Percentiles rank a stretch among this genome's conserved stretches.
phyloP scores from a whole-genome alignment of 2,329 filamentous ascomycete genomes.

The Aspergillus costaricaensis region DNA sequence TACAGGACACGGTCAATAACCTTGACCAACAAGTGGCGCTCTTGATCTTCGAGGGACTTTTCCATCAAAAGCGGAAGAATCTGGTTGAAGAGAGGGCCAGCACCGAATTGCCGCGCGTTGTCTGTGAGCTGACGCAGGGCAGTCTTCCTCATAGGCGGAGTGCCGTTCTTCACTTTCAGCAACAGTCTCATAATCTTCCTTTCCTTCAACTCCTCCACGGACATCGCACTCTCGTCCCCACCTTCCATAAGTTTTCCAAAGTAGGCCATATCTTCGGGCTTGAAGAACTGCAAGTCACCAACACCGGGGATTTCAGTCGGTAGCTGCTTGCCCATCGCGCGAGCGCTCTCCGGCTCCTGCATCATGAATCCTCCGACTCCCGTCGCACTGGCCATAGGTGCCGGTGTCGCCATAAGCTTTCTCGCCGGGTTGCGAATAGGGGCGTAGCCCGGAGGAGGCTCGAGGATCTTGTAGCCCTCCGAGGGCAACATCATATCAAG shows the following conservation, averaged over 20 bases:
- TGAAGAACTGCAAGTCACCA: slow-evolving; percentile 96
- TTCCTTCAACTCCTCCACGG: slow-evolving; percentile 94
- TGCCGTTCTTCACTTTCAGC: slow-evolving; percentile 98
- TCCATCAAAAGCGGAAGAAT: slow-evolving; percentile 97
- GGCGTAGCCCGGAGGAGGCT: slow-evolving; percentile 88
- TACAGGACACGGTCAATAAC: slow-evolving; percentile 98
- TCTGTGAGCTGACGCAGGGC: slow-evolving; percentile 95
- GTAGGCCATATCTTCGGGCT: slow-evolving; percentile 97
- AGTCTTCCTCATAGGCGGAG: slow-evolving; percentile 97
- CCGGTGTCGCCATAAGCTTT: slow-evolving; percentile 71
- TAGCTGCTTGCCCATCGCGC: slow-evolving; percentile 82
- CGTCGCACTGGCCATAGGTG: slow-evolving; percentile 61
- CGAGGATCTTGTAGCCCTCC: slow-evolving; percentile 89
- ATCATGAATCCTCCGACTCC: slow-evolving; percentile 85
- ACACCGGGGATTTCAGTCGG: slow-evolving; percentile 95
- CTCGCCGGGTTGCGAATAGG: slow-evolving; percentile 76
- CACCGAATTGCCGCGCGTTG: slow-evolving; percentile 94
- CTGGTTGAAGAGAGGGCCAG: slow-evolving; percentile 92
- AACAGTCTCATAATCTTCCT: slow-evolving; percentile 97
- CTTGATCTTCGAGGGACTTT: slow-evolving; percentile 95
- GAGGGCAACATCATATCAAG: slow-evolving; percentile 87
- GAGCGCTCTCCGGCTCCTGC: slow-evolving; percentile 86
- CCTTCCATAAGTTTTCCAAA: slow-evolving; percentile 97
- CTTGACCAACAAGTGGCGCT: slow-evolving; percentile 96
- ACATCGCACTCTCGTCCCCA: slow-evolving; percentile 85